A percentile compares a stretch with the other conserved stretches of the same genome.
phyloP scores from a whole-genome alignment of 305 asterid species.

The Ilex paraguariensis region DNA sequence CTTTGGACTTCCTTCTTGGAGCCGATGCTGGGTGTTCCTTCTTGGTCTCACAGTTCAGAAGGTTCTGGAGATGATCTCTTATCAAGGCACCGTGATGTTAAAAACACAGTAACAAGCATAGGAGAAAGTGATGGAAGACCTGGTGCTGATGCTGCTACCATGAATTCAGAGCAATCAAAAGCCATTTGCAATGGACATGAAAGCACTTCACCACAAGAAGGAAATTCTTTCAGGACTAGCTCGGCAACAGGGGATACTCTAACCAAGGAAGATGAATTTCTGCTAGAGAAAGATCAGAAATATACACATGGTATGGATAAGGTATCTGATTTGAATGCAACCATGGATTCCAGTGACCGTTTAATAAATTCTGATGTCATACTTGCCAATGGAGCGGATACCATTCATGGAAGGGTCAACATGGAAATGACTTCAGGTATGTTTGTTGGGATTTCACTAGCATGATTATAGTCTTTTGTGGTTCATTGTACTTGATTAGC shows the following conservation, averaged over 20 bases:
- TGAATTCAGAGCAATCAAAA: conserved; percentile 49
- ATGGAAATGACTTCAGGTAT: conserved; percentile 31
- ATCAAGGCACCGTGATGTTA: conserved; percentile 35
- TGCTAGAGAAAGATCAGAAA: background rate
- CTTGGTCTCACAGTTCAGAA: conserved; percentile 44
- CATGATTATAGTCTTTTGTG: no score
- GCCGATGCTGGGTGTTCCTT: conserved; percentile 73
- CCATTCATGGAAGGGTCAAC: conserved; percentile 41
- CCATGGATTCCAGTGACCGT: conserved; percentile 44
- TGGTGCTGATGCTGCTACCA: conserved; percentile 35
- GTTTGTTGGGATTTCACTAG: background rate
- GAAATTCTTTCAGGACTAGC: conserved; percentile 36
- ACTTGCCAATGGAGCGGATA: conserved; percentile 39
- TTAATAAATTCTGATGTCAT: conserved; percentile 35
- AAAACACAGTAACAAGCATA: conserved; percentile 30
- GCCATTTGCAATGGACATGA: conserved; percentile 55
- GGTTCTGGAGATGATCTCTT: conserved; percentile 43
- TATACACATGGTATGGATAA: background rate
- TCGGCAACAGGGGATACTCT: conserved; percentile 35
- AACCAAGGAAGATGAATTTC: conserved; percentile 42
- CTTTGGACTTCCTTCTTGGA: conserved; percentile 91
- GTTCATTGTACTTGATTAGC: no score
- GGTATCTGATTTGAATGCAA: background rate
- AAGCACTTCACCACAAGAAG: conserved; percentile 41
- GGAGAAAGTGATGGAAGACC: conserved; percentile 71